Conservation (phyloP, 164 flowering plant species). For the Litsea cubeba region DNA sequence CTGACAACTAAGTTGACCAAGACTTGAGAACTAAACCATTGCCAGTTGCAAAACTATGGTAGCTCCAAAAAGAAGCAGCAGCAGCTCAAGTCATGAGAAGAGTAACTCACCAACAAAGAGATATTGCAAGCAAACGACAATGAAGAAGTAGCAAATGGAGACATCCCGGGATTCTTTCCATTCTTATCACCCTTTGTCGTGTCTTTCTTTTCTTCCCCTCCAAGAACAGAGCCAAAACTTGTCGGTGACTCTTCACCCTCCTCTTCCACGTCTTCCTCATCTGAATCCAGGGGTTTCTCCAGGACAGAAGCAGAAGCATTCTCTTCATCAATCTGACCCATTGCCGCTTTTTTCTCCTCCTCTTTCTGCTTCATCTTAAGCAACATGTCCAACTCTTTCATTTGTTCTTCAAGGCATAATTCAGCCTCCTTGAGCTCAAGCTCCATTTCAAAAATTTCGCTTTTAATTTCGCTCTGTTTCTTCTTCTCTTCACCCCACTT, state of each 20-base stretch:
- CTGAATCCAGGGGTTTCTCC: constrained; percentile 21
- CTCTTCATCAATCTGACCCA: constrained; percentile 33
- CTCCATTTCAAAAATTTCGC: constrained; percentile 50
- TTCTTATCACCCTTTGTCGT: constrained; percentile 28
- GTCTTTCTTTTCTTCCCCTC: constrained; percentile 21
- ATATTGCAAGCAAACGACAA: constrained; percentile 53
- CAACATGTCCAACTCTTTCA: constrained; percentile 68
- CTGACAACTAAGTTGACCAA: background rate
- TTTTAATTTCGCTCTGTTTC: constrained; percentile 48
- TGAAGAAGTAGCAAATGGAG: constrained; percentile 71
- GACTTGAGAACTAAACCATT: too few relatives aligned
- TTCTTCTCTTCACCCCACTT: constrained; percentile 72
- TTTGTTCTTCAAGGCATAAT: constrained; percentile 51
- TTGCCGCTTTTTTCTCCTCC: constrained; percentile 50
- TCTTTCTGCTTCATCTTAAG: constrained; percentile 55
- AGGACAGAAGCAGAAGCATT: constrained; percentile 23
- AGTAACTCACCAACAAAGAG: constrained; percentile 47
- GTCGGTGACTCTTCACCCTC: constrained; percentile 54
- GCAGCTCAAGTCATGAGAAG: background rate
- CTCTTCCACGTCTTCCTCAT: constrained; percentile 45
- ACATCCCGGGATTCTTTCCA: constrained; percentile 35
- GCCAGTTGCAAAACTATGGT: background rate
- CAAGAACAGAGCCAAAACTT: constrained; percentile 64
- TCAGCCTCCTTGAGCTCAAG: constrained; percentile 72
- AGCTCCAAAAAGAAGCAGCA: background rate